Evolutionary conservation across 257 asterid genomes (phyloP), one percentile per base, ranked within the genome.

Genomic region (Verbascum thapsus): DNA sequence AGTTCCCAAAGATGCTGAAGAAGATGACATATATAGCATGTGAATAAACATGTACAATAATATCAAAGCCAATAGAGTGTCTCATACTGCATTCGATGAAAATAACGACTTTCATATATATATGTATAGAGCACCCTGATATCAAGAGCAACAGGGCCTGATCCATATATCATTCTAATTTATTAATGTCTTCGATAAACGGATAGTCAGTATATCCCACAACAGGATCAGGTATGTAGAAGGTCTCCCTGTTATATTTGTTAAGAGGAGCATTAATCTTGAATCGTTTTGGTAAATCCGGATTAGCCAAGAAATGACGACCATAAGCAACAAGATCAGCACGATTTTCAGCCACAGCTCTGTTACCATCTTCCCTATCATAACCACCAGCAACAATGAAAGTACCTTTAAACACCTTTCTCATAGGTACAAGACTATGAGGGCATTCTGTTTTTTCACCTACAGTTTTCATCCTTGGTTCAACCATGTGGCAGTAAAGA

Each of bases 181-280:
- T n/a, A n/a, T n/a, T n/a, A n/a, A n/a, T n/a, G n/a, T n/a, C n/a
- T n/a, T n/a, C n/a, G n/a, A n/a, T n/a, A n/a, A n/a, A n/a, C 22
- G 95, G 86, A 66, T 86, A 88, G 44, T 86, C 96, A 0, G 91
- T 82, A 19, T 88, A 88, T 3, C 96, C 96, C 10, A 82, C 44
- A 55, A 86, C 91, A 37, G 87, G 84, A 52, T 84, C 86, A 2
- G 74, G 35, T 20, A 3, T 7, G 44, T 86, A 86, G 65, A 86
- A 89, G 1, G 94, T 84, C 2, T 60, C 73, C 78, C 87, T 74
- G 34, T 84, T 40, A 40, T 82, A 86, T 15, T 72, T 47, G 58
- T 86, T 89, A 4, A 88, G 87, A 58, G 88, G 75, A 34, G 87
- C 87, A 77, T 80, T 70, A 18, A 80, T 39, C 70, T 74, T 70